Base-by-base conservation (phyloP, 495 filamentous ascomycete species). In the Aspergillus egyptiacus region DNA sequence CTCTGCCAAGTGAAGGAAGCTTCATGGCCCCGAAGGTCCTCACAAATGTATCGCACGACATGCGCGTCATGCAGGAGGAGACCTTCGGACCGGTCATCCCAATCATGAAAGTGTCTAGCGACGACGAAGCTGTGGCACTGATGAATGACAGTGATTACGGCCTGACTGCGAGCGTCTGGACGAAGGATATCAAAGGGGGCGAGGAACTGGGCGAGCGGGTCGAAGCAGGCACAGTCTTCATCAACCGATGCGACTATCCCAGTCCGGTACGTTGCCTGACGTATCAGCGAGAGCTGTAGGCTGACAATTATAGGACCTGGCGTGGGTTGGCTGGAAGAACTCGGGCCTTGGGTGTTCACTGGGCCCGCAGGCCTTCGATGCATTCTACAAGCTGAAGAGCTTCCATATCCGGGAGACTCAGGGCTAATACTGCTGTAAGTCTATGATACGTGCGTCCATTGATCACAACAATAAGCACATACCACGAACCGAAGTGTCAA, bases 101-200 rank as follows among this genome's bases (percentile, higher is more conserved):
- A 5, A 81, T 98, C 5, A 93, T 93, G 88, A 91, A 87, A 61
- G 93, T 97, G 22, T 78, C 83, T 41, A 70, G 73, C 48, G 93
- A 98, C 50, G 79, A 78, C 11, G 88, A 96, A 62, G 94, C 93
- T 2, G 68, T 97, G 33, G 55, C 70, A 28, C 63, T 95, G 39
- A 96, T 97, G 89, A 98, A 98, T 55, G 90, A 96, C 56, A 91
- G 86, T 64, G 82, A 95, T 46, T 94, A 93, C 60, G 93, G 93
- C 2, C 74, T 98, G 45, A 96, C 94, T 2, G 91, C 89, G n/a
- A 95, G 89, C 59, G 89, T 98, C 31, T 98, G 93, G 93, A 96
- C 93, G 14, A 95, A 95, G 62, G 90, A 97, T 57, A 78, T 83
- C 2, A 74, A 67, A 4, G 80, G 73, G 51, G 94, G 85, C n/a